Percentiles rank a stretch among this genome's conserved stretches.
Conservation (phyloP, 1,284 basidiomycete genomes). For the Pseudozyma flocculosa region DNA sequence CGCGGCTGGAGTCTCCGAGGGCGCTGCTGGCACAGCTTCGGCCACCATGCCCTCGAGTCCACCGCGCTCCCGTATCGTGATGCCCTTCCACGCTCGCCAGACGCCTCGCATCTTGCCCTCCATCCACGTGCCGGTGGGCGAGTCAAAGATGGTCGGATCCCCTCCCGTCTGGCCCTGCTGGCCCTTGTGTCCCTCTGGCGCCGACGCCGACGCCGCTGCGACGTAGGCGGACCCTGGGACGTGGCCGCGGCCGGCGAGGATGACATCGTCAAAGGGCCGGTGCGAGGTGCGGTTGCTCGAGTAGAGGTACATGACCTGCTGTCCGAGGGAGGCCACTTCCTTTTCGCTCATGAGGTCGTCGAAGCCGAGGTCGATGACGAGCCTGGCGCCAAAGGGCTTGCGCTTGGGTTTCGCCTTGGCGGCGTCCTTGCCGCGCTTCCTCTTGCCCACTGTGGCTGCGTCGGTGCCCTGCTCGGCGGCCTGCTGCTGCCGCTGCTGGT, state of each 20-base stretch:
- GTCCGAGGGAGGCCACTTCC: constrained; percentile 84
- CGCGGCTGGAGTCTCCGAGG: neutral
- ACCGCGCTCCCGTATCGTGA: constrained; percentile 74
- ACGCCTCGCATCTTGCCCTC: constrained; percentile 72
- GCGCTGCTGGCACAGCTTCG: neutral
- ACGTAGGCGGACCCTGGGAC: constrained; percentile 7
- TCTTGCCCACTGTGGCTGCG: constrained; percentile 52
- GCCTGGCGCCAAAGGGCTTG: constrained; percentile 65
- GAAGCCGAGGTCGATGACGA: constrained; percentile 89
- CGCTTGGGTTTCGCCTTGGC: constrained; percentile 56
- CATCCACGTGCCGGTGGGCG: constrained; percentile 69
- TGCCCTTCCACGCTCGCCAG: constrained; percentile 76
- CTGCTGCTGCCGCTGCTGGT: constrained; percentile 60
- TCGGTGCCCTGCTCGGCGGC: constrained; percentile 50
- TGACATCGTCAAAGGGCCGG: constrained; percentile 70
- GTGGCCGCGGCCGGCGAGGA: constrained; percentile 71
- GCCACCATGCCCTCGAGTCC: constrained; percentile 37
- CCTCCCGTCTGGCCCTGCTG: neutral
- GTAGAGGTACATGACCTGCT: constrained; percentile 86
- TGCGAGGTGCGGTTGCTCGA: constrained; percentile 75
- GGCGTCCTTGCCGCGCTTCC: constrained; percentile 7
- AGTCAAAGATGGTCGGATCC: constrained; percentile 59
- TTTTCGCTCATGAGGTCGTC: constrained; percentile 92
- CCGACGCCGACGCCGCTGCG: constrained; percentile 2
- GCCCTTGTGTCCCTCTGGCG: neutral